Percentiles rank a stretch among this genome's conserved stretches.
Evolutionary conservation across 1,284 basidiomycete genomes (phyloP).

Genomic region (Volvariella volvacea): DNA sequence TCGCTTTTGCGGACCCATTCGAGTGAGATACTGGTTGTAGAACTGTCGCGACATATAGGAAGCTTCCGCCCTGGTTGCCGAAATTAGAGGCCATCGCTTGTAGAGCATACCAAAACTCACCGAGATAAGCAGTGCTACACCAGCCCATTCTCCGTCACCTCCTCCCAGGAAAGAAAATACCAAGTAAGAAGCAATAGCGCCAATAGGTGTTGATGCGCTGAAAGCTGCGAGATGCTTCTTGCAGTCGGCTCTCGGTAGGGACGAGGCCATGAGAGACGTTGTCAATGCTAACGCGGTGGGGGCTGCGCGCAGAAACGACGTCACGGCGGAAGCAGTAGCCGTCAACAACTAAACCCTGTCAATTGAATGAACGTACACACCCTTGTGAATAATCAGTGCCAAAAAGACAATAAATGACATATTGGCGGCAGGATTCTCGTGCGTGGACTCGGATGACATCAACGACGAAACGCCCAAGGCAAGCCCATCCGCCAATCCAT

Average conservation of each 20-base stretch:
- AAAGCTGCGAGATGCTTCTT: slow-evolving; percentile 74
- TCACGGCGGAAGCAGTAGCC: neutral
- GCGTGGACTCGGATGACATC: slow-evolving; percentile 20
- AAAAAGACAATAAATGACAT: slow-evolving; percentile 81
- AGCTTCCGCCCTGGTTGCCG: slow-evolving; percentile 77
- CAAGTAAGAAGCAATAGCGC: slow-evolving; percentile 66
- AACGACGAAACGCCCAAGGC: slow-evolving; percentile 77
- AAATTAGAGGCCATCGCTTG: slow-evolving; percentile 2
- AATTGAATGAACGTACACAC: slow-evolving; percentile 27
- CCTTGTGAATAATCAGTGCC: slow-evolving; percentile 87
- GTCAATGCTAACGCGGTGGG: slow-evolving; percentile 83
- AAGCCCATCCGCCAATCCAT: slow-evolving; percentile 86
- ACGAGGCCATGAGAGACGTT: slow-evolving; percentile 73
- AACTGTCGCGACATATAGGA: slow-evolving; percentile 91
- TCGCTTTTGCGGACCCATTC: slow-evolving; percentile 40
- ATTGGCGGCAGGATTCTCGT: slow-evolving; percentile 10
- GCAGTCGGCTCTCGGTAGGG: slow-evolving; percentile 60
- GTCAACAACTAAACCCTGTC: neutral
- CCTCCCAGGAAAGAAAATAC: slow-evolving; percentile 53
- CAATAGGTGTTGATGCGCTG: slow-evolving; percentile 72
- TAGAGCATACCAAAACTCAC: slow-evolving; percentile 40
- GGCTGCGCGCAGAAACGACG: slow-evolving; percentile 36
- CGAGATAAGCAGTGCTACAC: slow-evolving; percentile 72
- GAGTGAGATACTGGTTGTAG: slow-evolving; percentile 65
- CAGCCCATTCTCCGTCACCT: slow-evolving; percentile 53